Base-by-base conservation (phyloP, 202 grass and related monocot genomes). In the Panicum virgatum region DNA sequence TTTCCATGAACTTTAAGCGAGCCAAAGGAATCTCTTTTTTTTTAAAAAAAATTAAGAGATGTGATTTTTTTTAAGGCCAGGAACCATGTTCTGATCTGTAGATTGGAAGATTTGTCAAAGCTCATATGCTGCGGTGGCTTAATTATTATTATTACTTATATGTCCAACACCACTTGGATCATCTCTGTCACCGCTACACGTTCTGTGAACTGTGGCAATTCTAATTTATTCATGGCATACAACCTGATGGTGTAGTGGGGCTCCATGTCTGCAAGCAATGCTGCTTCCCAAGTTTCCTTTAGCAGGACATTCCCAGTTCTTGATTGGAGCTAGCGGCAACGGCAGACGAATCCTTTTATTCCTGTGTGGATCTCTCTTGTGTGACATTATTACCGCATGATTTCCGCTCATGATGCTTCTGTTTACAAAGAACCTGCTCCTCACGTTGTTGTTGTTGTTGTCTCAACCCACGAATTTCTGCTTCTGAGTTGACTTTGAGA, bases 1-100 rank as follows among this genome's bases (percentile, higher is more conserved):
- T 46, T 80, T 89, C 77, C 82, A 25, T 20, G 44, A 30, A 63
- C 53, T 46, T 9, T 29, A 76, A n/a, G 20, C 76, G 32, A 69
- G 34, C 69, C 34, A 20, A 77, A 61, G 39, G 81, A 62, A 80
- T n/a, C n/a, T 8, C 59, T 79, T 13, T 29, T 12, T 47, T n/a
- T 43, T 48, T 67, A n/a, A n/a, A n/a, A n/a, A n/a, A 20, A 40
- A 58, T n/a, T 46, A 53, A 36, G 40, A 19, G 12, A n/a, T 51
- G 26, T 19, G 14, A 11, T 4, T 4, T 61, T 43, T 62, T 69
- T 39, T 19, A 30, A 26, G 45, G 56, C 27, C 14, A 58, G 11
- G 54, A 79, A 45, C 61, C 81, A 52, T 32, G 67, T 67, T 51
- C 3, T 71, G 18, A 23, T 68, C 26, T 39, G 38, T 78, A 12